A percentile compares a stretch with the other conserved stretches of the same genome.
phyloP scores from a whole-genome alignment of 2,329 filamentous ascomycete genomes.

The Chalaropsis ovoidea region DNA sequence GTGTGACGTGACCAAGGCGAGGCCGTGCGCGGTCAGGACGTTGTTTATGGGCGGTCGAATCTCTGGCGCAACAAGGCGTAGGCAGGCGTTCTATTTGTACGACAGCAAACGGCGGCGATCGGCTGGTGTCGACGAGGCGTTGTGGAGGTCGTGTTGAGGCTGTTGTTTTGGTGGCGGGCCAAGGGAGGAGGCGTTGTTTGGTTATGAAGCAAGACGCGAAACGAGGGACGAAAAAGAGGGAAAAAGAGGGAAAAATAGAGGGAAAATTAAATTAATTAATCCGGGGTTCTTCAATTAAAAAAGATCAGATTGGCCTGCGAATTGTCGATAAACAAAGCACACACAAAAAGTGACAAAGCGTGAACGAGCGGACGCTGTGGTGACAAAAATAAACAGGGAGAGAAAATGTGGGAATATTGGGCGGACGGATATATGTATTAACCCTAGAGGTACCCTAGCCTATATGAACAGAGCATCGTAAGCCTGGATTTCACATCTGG shows the following conservation, averaged over 20 bases:
- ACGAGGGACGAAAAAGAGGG: neutral
- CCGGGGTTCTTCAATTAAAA: neutral
- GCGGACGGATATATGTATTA: too few species aligned
- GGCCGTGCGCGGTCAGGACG: neutral
- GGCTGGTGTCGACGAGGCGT: neutral
- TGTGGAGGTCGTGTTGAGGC: neutral
- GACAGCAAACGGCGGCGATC: neutral
- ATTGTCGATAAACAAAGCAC: conserved; percentile 2
- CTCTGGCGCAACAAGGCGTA: conserved; percentile 3
- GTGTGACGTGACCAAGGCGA: conserved; percentile 6
- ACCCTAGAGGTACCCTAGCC: too few species aligned
- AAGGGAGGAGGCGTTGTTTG: neutral
- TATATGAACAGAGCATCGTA: too few species aligned
- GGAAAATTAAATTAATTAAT: neutral
- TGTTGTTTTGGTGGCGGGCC: conserved; percentile 4
- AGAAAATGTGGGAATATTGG: neutral
- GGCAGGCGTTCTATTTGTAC: neutral
- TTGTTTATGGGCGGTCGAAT: neutral
- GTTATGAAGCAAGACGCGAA: neutral
- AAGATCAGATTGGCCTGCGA: neutral
- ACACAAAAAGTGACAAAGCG: conserved; percentile 1
- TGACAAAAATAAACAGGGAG: neutral
- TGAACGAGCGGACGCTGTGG: conserved; percentile 1
- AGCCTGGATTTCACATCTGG: too few species aligned
- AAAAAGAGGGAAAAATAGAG: neutral